Evolutionary conservation across 352 stramenopile species (phyloP), one percentile per base, ranked within the genome.

Genomic region (Peronospora farinosa): DNA sequence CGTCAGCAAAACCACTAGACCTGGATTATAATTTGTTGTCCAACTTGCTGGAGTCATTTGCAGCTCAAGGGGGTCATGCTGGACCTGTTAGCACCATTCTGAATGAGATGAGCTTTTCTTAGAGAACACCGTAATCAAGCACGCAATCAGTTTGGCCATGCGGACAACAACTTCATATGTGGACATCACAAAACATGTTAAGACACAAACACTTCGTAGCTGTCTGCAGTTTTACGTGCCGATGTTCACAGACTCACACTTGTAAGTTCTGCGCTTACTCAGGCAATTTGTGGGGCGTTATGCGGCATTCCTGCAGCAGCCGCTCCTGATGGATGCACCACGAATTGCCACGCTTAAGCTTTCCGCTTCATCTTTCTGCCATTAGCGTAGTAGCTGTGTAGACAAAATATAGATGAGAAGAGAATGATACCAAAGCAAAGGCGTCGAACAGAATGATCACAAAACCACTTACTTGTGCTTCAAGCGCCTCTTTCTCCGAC

Each of bases 21-120:
- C 38, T 93, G 35, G 78, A 94, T 60, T 91, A 82, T 46, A 86
- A 94, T 59, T 47, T 94, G 61, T 54, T 94, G 38, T 83, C 78
- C 0, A 91, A 89, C 47, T 57, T 95, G 41, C 60, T 95, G 13
- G 81, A 89, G 45, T 92, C 79, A 7, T 71, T 95, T 33, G 79
- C 78, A 16, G 86, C 78, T 9, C 84, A 95, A 51, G 74, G 88
- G 17, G 81, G 79, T 5, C 49, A 78, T 16, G 70, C 75, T 15
- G 82, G 82, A 8, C 82, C 82, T 13, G 79, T 86, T 9, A 86
- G 60, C 53, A 91, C 76, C 46, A 87, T 93, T 47, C 52, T 93
- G 15, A 74, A 66, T 32, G 78, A 89, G 27, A 59, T 88, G 47
- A 67, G 58, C 41, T 71, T 77, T 35, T 58, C 61, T 2, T 41